Evolutionary conservation across 129 eudicot genomes (phyloP).

Genomic region (Escallonia herrerae): DNA sequence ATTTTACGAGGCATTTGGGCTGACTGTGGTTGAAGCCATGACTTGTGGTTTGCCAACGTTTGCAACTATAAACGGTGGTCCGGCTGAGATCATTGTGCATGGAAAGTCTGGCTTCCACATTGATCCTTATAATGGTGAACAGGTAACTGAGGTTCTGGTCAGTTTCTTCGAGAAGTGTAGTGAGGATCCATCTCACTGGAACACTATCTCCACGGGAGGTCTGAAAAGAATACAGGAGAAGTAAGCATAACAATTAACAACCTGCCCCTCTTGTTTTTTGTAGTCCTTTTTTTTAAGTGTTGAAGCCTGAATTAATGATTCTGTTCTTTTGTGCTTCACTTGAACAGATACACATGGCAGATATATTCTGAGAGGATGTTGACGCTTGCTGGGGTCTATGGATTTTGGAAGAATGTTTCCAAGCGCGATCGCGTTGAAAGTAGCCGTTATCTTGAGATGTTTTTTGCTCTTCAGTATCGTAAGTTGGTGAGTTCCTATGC

Average conservation of each 20-base stretch:
- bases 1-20: slow-evolving; percentile 68
- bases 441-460: slow-evolving; percentile 76
- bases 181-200: slow-evolving; percentile 61
- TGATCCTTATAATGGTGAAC: slow-evolving; percentile 72
- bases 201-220: slow-evolving; percentile 51
- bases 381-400: slow-evolving; percentile 68
- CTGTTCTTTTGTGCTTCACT: neutral
- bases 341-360: slow-evolving; percentile 66
- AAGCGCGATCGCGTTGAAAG: slow-evolving; percentile 56
- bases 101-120: slow-evolving; percentile 82
- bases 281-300: neutral
- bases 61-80: slow-evolving; percentile 75
- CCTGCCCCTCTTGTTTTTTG: neutral
- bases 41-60: slow-evolving; percentile 78
- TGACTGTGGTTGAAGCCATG: slow-evolving; percentile 85
- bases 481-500: slow-evolving; percentile 31
- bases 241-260: slow-evolving; percentile 26
- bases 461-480: slow-evolving; percentile 60
- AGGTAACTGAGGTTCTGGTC: slow-evolving; percentile 46
- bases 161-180: slow-evolving; percentile 55
- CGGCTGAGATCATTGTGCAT: slow-evolving; percentile 70
- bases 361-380: slow-evolving; percentile 61
- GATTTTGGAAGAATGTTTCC: slow-evolving; percentile 75
- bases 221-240: slow-evolving; percentile 62
- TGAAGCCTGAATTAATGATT: neutral